A percentile compares a stretch with the other conserved stretches of the same genome.
phyloP scores from a whole-genome alignment of 306 rosid species.

The Dalbergia cultrata region DNA sequence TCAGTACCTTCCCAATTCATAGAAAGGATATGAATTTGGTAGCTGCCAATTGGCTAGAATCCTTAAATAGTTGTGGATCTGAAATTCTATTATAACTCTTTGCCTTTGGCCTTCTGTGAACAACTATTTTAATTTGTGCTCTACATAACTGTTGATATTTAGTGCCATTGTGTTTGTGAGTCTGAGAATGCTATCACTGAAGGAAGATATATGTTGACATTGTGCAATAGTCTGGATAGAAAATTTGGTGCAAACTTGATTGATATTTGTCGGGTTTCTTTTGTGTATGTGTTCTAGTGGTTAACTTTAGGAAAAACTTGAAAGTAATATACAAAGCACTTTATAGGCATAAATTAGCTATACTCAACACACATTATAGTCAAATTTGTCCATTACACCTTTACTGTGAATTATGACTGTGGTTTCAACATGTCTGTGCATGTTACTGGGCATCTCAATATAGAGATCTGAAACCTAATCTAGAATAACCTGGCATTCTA shows the following conservation, averaged over 20 bases:
- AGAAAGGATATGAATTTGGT: slow-evolving; percentile 21
- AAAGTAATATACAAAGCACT: slow-evolving; percentile 13
- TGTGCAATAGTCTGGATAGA: slow-evolving; percentile 11
- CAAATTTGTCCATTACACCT: slow-evolving; percentile 14
- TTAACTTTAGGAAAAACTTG: slow-evolving; percentile 19
- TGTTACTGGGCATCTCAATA: slow-evolving; percentile 1
- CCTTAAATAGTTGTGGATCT: slow-evolving; percentile 16
- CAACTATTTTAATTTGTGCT: slow-evolving; percentile 10
- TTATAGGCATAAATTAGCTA: neutral
- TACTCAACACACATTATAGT: neutral
- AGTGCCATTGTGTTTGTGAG: neutral
- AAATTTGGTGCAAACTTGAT: neutral
- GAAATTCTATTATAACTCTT: slow-evolving; percentile 11
- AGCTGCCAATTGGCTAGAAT: neutral
- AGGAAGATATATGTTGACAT: slow-evolving; percentile 22
- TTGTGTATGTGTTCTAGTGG: slow-evolving; percentile 7
- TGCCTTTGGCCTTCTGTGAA: slow-evolving; percentile 24
- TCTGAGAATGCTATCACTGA: slow-evolving; percentile 10
- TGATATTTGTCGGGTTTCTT: slow-evolving; percentile 3
- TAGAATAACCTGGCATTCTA: too few species aligned
- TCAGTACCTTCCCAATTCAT: slow-evolving; percentile 8
- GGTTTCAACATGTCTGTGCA: slow-evolving; percentile 20
- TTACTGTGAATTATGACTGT: neutral
- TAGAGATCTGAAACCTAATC: too few species aligned
- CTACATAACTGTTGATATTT: slow-evolving; percentile 15